Evolutionary conservation across 139 green algal genomes (phyloP), one percentile per base, ranked within the genome.

Genomic region (Chlamydomonas schloesseri): DNA sequence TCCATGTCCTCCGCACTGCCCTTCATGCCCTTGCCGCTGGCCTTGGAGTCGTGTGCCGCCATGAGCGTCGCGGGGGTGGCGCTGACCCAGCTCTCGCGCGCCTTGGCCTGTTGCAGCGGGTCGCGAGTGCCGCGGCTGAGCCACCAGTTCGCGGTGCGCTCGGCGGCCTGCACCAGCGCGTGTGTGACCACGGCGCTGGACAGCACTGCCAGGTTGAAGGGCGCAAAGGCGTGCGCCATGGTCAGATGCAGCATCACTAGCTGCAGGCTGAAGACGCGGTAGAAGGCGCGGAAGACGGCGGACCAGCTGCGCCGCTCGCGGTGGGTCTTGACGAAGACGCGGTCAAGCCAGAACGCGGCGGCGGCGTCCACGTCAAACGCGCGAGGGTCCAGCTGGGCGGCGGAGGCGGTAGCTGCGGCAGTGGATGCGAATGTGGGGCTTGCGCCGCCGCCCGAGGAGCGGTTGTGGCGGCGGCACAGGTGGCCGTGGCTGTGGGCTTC

Each of bases 231-330:
- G 10, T 28, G 20, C 2, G 76, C 84, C 31, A 90, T 78, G 83
- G 93, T 90, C 34, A 92, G 65, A 60, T 95, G 91, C 71, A 96
- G 92, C 83, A 91, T 79, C 33, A 95, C 73, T 24, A 94, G 68
- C n/a, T 94, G 87, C 70, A 96, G 93, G 36, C 88, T 73, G 86
- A 91, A 94, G 21, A 96, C 87, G 21, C 93, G 87, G 86, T 93
- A 94, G 82, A 96, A 96, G 50, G 93, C 86, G 36, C 88, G 86
- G 47, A 88, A 87, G 31, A 89, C 58, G 47, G 81, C 89, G 15
- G 91, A 67, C 69, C 91, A 91, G 60, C 73, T 89, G 86, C 91
- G 85, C 24, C 90, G 86, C 89, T 95, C 93, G 46, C 91, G 78
- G 82, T 91, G 94, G 0, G 93, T 95, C 86, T 95, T 95, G 29